Base-by-base conservation (phyloP, 2,329 filamentous ascomycete genomes). In the Colletotrichum endophyticum region DNA sequence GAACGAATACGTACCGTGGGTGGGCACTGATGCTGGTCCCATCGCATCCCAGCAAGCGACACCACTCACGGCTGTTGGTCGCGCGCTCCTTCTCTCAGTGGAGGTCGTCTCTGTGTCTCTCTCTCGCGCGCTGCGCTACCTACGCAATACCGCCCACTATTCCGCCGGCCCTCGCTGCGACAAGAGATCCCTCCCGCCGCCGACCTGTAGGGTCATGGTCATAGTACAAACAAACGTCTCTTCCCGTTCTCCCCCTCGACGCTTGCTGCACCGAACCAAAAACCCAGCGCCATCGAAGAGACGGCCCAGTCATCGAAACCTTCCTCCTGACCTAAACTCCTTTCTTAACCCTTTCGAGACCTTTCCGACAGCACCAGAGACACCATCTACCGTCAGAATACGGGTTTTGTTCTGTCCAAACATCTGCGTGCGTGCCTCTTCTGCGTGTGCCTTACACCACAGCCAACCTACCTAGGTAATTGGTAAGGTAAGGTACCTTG, bases 181-280 rank as follows among this genome's bases (percentile, higher is more conserved):
- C 73, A 73, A 76, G 70, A 76, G 73, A 66, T 76, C 73, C 73
- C 70, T 76, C 64, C 70, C 70, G 70, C 66, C 56, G 63, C 32
- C 69, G 73, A 70, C 66, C 56, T 61, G 64, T 67, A 67, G 44
- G 44, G 44, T 49, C 44, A 49, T 49, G 44, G 44, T 49, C 68
- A 28, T 44, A 64, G 59, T 34, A 62, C 63, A 64, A 66, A 49
- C 59, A 39, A 53, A 76, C 57, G 61, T 69, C 57, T 44, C 19
- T 62, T 62, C 44, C 64, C 70, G 70, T 66, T 64, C 59, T 63
- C 73, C 44, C 70, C 57, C 70, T 69, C 63, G 34, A 67, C 49
- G 39, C 56, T 64, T 56, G 36, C 44, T 44, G 34, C 64, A 73
- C 53, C 25, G 49, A 67, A 73, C 53, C 25, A 66, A 67, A 66